phyloP scores from a whole-genome alignment of 1,284 basidiomycete genomes.

The Ganoderma boninense region DNA sequence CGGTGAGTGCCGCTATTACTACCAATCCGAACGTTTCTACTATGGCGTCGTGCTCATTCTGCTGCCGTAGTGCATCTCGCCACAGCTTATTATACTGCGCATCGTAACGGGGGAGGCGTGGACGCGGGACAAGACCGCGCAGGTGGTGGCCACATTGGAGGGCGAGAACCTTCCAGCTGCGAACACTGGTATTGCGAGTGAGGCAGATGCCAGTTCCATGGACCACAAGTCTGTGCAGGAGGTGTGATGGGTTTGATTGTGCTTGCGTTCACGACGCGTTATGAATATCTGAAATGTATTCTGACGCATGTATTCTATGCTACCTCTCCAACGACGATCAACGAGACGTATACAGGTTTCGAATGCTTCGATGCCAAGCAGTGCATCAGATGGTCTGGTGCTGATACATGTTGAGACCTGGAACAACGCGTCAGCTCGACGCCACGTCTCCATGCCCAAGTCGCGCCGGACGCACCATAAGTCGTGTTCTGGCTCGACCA shows the following conservation, averaged over 20 bases:
- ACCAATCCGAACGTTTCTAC: slow-evolving; percentile 22
- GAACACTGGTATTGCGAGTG: not conserved
- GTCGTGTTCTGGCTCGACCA: slow-evolving; percentile 34
- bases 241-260: not conserved
- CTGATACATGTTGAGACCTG: not conserved
- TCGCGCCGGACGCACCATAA: slow-evolving; percentile 21
- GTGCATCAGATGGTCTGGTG: not conserved
- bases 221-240: not conserved
- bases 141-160: not conserved
- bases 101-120: slow-evolving; percentile 36
- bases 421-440: not conserved
- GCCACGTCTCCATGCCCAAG: not conserved
- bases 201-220: not conserved
- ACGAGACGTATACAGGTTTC: not conserved
- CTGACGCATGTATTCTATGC: not conserved
- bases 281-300: not conserved
- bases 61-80: slow-evolving; percentile 39
- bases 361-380: not conserved
- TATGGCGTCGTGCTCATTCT: not conserved
- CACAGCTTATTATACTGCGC: slow-evolving; percentile 44
- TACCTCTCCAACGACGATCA: not conserved
- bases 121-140: not conserved
- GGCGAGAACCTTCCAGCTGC: not conserved
- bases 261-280: not conserved
- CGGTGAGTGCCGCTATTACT: slow-evolving; percentile 20